Evolutionary conservation across 805 yeast species (phyloP).

Genomic region (Metschnikowia orientalis): DNA sequence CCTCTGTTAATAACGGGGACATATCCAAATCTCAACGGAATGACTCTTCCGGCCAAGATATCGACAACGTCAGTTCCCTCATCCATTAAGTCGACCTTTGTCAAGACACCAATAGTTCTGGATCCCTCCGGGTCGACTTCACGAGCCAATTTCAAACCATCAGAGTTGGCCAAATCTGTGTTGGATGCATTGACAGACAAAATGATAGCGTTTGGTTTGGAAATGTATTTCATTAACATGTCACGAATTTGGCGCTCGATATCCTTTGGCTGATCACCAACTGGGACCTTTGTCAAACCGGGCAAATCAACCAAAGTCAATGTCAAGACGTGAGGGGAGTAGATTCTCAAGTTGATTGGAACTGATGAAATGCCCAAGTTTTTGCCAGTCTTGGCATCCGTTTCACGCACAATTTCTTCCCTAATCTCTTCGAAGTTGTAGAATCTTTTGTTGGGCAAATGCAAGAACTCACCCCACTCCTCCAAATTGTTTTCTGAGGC

Average conservation of each 20-base stretch:
- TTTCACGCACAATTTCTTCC: constrained; percentile 85
- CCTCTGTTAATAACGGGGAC: constrained; percentile 93
- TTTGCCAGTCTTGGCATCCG: constrained; percentile 76
- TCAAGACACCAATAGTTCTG: constrained; percentile 94
- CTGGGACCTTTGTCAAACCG: constrained; percentile 96
- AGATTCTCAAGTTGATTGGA: constrained; percentile 90
- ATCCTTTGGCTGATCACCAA: constrained; percentile 98
- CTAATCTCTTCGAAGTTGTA: constrained; percentile 86
- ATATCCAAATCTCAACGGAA: constrained; percentile 91
- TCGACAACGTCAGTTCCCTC: constrained; percentile 96
- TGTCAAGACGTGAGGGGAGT: constrained; percentile 90
- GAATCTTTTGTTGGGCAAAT: constrained; percentile 82
- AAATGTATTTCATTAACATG: constrained; percentile 86
- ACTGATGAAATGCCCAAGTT: constrained; percentile 85
- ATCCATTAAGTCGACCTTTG: constrained; percentile 96
- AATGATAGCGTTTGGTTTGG: constrained; percentile 92
- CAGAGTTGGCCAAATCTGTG: constrained; percentile 95
- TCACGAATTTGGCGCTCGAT: constrained; percentile 92
- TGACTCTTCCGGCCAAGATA: constrained; percentile 90
- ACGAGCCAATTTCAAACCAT: constrained; percentile 91
- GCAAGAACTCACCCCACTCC: constrained; percentile 98
- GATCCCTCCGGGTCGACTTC: constrained; percentile 97
- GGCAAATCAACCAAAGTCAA: constrained; percentile 95
- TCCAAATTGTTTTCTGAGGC: constrained; percentile 65
- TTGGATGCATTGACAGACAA: constrained; percentile 84